Evolutionary conservation across 768 basidiomycete genomes (phyloP), one percentile per base, ranked within the genome.

Genomic region (Russula sp.): DNA sequence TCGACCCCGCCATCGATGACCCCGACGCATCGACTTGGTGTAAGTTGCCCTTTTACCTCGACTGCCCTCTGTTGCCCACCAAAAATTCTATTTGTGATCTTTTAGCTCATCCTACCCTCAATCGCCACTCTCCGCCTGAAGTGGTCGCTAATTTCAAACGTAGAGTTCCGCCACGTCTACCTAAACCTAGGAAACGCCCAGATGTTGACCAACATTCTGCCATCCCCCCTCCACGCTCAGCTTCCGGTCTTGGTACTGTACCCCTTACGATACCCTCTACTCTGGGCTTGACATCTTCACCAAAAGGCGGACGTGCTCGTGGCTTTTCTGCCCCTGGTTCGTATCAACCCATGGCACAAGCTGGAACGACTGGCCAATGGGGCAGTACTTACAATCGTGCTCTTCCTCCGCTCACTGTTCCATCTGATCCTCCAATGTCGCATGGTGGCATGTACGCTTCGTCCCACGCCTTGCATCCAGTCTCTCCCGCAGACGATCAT

Each of bases 11-110:
- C 67, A 94, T 94, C 70, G 90, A 92, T 77, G 94, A 96, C 78
- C 93, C 93, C 67, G 94, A 97, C 78, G 94, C 93, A 16, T 94
- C 91, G 75, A 94, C 93, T 67, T 97, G 94, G 94, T 94, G 93
- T 95, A 80, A 74, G 93, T 84, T 38, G 28, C 42, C 26, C 30
- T 22, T 59, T 63, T 59, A 32, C 20, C 53, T 64, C 63, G 36
- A 26, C 10, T 48, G 46, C 64, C 65, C 56, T 66, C 56, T 66
- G 54, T 58, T 48, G 56, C 46, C 51, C 30, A 38, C 51, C 22
- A 72, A 69, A 69, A 64, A 54, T 22, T 51, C 8, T 11, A 38
- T 53, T 4, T 58, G 16, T 53, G 36, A 53, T 34, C 26, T 61
- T 61, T 67, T 74, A 93, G 93, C 94, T 6, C 94, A 97, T 70